phyloP scores from a whole-genome alignment of 805 yeast species.

The Saturnispora diversa region DNA sequence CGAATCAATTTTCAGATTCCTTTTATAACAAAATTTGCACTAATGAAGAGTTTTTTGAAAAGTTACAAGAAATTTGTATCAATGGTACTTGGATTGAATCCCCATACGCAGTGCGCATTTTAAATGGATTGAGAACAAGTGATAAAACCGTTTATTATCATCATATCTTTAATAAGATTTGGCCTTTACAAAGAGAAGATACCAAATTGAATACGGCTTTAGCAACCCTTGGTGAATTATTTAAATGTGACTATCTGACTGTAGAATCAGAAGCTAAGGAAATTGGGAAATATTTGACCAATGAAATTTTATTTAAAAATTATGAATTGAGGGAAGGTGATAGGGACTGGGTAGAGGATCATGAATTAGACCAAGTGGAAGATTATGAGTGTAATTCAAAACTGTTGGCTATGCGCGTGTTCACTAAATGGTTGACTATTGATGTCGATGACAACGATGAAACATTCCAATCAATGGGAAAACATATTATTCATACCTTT shows the following conservation, averaged over 20 bases:
- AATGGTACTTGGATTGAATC: slow-evolving; percentile 55
- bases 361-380: slow-evolving; percentile 15
- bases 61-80: slow-evolving; percentile 39
- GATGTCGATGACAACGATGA: slow-evolving; percentile 33
- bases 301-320: slow-evolving; percentile 53
- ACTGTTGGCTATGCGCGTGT: slow-evolving; percentile 40
- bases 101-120: slow-evolving; percentile 51
- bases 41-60: slow-evolving; percentile 36
- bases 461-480: slow-evolving; percentile 38
- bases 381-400: slow-evolving; percentile 22
- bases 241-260: slow-evolving; percentile 38
- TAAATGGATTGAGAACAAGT: slow-evolving; percentile 37
- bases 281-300: slow-evolving; percentile 51
- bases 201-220: slow-evolving; percentile 46
- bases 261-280: slow-evolving; percentile 46
- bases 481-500: slow-evolving; percentile 54
- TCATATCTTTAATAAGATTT: slow-evolving; percentile 34
- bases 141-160: slow-evolving; percentile 33
- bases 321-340: slow-evolving; percentile 28
- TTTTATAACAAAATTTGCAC: slow-evolving; percentile 29
- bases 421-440: slow-evolving; percentile 46
- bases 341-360: slow-evolving; percentile 24
- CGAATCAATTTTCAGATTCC: slow-evolving; percentile 41
- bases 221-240: slow-evolving; percentile 52
- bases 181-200: slow-evolving; percentile 41